Percentiles rank a stretch among this genome's conserved stretches.
These are phyloP conservation scores for Ceratocystis albifundus DNA, from an alignment of 2,329 filamentous ascomycete genomes.

Conservation along the genomic window DNA sequence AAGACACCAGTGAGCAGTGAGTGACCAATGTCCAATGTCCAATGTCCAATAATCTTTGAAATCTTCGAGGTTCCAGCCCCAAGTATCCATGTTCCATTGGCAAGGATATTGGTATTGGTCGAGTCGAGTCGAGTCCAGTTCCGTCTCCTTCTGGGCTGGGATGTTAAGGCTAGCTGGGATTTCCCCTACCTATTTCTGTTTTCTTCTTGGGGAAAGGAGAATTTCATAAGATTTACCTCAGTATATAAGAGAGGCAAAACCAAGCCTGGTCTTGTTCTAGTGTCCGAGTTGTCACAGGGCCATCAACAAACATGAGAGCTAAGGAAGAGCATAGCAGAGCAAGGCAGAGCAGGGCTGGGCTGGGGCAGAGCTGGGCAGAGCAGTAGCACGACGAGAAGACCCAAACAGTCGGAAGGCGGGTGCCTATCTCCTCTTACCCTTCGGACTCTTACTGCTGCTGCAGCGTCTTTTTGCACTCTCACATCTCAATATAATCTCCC, in stretches of 20 bases:
- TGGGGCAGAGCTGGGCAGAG: not conserved
- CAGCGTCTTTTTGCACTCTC: not conserved
- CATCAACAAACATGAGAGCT: not conserved
- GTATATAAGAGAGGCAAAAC: not conserved
- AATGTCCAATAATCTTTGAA: not conserved
- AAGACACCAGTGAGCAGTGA: no score
- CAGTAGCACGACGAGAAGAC: not conserved
- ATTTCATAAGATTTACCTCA: not conserved
- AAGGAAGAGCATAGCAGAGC: not conserved
- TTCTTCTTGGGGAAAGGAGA: not conserved
- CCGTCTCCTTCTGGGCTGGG: slow-evolving; percentile 4
- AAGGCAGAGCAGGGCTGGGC: no score
- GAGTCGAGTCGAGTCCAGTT: slow-evolving; percentile 12
- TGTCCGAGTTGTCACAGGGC: not conserved
- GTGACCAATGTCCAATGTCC: no score
- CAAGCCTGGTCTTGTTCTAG: not conserved
- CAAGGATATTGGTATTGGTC: slow-evolving; percentile 4
- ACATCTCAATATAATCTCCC: not conserved
- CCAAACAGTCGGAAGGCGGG: not conserved
- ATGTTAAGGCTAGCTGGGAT: slow-evolving; percentile 13
- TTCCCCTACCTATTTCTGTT: not conserved
- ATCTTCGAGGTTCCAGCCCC: slow-evolving; percentile 17
- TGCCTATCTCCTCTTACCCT: not conserved
- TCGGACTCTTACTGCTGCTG: not conserved
- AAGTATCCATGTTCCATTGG: slow-evolving; percentile 4